Evolutionary conservation across 129 eudicot genomes (phyloP), one percentile per base, ranked within the genome.

Genomic region (Artemisia argyi): DNA sequence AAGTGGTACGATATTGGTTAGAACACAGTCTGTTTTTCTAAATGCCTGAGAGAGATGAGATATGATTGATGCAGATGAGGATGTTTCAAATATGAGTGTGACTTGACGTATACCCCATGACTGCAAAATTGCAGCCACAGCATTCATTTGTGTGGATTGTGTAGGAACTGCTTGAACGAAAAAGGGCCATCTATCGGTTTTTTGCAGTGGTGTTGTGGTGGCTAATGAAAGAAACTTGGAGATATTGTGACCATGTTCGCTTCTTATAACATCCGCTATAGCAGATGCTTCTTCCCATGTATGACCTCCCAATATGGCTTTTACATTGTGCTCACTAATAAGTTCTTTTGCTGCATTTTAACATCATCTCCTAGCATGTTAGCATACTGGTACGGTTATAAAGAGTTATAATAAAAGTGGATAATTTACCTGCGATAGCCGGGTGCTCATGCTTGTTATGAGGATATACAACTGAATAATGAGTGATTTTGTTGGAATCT

Each of bases 281-380:
- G 4, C 4, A 3, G 78, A 79, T 20, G 87, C 79, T 68, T 88
- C 90, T 64, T 74, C 67, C 80, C 85, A 85, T 69, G 85, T 78
- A 47, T 69, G 71, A 60, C 80, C 85, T 67, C 90, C 95, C n/a
- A 88, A 60, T 28, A 88, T 78, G 65, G 75, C 83, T 66, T 71
- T 53, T 69, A 85, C 90, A 16, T 55, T 47, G 20, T 81, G 57
- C 48, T 69, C 35, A 24, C 66, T 73, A 42, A 56, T 8, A 66
- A 66, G 73, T 56, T 46, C 19, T 59, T 76, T 76, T 1, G 63
- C 80, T 76, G 69, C 63, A 68, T 28, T 28, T 28, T 28, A 28
- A 28, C 30, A 28, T 3, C 30, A 20, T 20, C 22, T 28, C 30
- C 30, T 28, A 28, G 5, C 4, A 28, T 28, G 30, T 28, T 28